These are phyloP conservation scores for Populus hybrid DNA, from an alignment of 441 rosid genomes.

Conservation along the genomic window DNA sequence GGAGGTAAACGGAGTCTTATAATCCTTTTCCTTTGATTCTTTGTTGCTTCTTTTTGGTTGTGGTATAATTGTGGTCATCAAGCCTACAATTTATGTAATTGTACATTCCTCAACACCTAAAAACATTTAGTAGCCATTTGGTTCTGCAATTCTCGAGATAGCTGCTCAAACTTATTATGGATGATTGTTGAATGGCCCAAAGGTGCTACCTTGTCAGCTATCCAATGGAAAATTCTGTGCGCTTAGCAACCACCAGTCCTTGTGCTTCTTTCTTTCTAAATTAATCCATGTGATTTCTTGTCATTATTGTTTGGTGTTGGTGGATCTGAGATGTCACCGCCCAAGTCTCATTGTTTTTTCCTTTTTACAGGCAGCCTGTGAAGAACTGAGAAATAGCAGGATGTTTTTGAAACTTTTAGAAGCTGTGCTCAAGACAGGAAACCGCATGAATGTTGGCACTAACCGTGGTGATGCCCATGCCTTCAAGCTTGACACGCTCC, in stretches of 20 bases:
- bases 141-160: background rate
- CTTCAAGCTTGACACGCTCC: slow-evolving; percentile 66
- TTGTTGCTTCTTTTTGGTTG: slow-evolving; percentile 20
- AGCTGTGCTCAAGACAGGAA: slow-evolving; percentile 64
- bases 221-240: background rate
- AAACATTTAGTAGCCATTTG: background rate
- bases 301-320: slow-evolving; percentile 3
- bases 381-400: slow-evolving; percentile 50
- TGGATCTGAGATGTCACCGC: background rate
- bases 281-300: background rate
- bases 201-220: background rate
- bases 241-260: background rate
- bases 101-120: background rate
- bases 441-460: slow-evolving; percentile 83
- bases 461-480: slow-evolving; percentile 73
- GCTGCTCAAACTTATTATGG: background rate
- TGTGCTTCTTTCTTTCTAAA: background rate
- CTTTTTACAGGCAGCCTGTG: slow-evolving; percentile 63
- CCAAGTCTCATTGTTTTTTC: background rate
- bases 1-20: slow-evolving; percentile 47
- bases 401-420: slow-evolving; percentile 61
- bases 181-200: background rate
- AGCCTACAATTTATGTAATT: background rate
- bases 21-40: background rate
- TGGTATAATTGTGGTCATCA: background rate